Percentiles rank a stretch among this genome's conserved stretches.
phyloP scores from a whole-genome alignment of 352 stramenopile species.

The Pythium coloratum region DNA sequence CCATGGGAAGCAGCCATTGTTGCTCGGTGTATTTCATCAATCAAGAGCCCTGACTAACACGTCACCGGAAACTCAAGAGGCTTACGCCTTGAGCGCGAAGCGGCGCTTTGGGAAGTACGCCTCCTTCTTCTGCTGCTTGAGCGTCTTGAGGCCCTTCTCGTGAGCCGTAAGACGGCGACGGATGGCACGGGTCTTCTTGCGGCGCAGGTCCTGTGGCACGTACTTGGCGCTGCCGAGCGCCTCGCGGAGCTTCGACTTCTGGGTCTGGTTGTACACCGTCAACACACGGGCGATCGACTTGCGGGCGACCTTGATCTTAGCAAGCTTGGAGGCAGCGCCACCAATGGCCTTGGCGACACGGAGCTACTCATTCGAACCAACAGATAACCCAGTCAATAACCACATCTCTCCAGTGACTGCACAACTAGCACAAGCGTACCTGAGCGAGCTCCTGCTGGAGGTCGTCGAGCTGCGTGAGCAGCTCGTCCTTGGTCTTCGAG shows the following conservation, averaged over 20 bases:
- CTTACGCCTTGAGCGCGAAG: constrained; percentile 98
- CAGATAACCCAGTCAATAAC: background rate
- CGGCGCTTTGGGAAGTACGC: constrained; percentile 95
- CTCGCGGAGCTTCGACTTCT: constrained; percentile 97
- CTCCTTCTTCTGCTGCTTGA: constrained; percentile 96
- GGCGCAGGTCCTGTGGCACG: constrained; percentile 96
- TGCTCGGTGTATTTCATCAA: constrained; percentile 56
- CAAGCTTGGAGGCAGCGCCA: constrained; percentile 98
- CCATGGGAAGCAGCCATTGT: constrained; percentile 19
- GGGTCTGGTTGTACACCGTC: constrained; percentile 99
- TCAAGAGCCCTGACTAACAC: constrained; percentile 44
- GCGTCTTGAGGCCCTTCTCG: constrained; percentile 93
- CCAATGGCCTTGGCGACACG: constrained; percentile 99
- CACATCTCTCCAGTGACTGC: background rate
- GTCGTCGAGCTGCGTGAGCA: constrained; percentile 97
- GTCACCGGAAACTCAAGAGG: constrained; percentile 27
- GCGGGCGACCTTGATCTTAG: constrained; percentile 99
- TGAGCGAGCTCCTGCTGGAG: constrained; percentile 97
- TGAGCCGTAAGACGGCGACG: constrained; percentile 95
- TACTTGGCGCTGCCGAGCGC: constrained; percentile 96
- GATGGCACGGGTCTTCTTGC: constrained; percentile 99
- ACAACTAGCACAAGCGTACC: constrained; percentile 25
- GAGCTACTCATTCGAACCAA: constrained; percentile 62
- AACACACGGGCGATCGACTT: constrained; percentile 99
- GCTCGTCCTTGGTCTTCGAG: constrained; percentile 97